Evolutionary conservation across 1,139 yeast genomes (phyloP).

Genomic region (Magnusiomyces ingens): DNA sequence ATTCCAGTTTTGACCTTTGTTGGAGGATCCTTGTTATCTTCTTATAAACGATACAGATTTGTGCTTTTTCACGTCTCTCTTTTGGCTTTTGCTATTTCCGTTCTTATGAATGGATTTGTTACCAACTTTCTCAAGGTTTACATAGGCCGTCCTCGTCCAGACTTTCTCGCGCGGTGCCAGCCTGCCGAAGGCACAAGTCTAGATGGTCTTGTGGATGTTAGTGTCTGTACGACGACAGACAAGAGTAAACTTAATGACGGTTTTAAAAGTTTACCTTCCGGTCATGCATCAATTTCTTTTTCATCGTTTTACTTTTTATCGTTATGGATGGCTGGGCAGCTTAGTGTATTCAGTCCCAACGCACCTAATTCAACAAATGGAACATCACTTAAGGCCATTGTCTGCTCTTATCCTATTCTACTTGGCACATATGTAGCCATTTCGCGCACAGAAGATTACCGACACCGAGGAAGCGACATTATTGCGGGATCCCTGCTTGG

Average conservation of each 20-base stretch:
- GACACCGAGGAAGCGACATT: slow-evolving; percentile 71
- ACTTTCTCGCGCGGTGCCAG: slow-evolving; percentile 63
- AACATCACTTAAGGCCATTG: neutral
- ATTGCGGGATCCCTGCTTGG: slow-evolving; percentile 53
- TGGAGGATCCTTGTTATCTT: slow-evolving; percentile 22
- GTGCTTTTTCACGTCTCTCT: slow-evolving; percentile 36
- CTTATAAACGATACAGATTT: slow-evolving; percentile 23
- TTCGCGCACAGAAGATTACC: slow-evolving; percentile 47
- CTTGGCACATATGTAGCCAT: slow-evolving; percentile 14
- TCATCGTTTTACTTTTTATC: slow-evolving; percentile 57
- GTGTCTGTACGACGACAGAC: slow-evolving; percentile 45
- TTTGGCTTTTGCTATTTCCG: slow-evolving; percentile 40
- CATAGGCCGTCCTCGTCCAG: slow-evolving; percentile 81
- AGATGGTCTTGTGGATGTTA: slow-evolving; percentile 42
- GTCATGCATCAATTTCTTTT: slow-evolving; percentile 68
- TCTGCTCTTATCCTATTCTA: slow-evolving; percentile 8
- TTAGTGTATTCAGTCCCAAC: slow-evolving; percentile 31
- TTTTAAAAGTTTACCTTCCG: slow-evolving; percentile 73
- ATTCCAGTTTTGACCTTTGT: slow-evolving; percentile 30
- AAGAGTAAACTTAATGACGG: slow-evolving; percentile 47
- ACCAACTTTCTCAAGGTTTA: slow-evolving; percentile 59
- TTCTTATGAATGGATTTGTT: slow-evolving; percentile 39
- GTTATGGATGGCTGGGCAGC: slow-evolving; percentile 59
- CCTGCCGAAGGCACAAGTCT: slow-evolving; percentile 39
- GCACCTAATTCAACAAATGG: neutral